Percentiles rank a stretch among this genome's conserved stretches.
Conservation (phyloP, 2,329 filamentous ascomycete genomes). For the Periglandula ipomoeae region DNA sequence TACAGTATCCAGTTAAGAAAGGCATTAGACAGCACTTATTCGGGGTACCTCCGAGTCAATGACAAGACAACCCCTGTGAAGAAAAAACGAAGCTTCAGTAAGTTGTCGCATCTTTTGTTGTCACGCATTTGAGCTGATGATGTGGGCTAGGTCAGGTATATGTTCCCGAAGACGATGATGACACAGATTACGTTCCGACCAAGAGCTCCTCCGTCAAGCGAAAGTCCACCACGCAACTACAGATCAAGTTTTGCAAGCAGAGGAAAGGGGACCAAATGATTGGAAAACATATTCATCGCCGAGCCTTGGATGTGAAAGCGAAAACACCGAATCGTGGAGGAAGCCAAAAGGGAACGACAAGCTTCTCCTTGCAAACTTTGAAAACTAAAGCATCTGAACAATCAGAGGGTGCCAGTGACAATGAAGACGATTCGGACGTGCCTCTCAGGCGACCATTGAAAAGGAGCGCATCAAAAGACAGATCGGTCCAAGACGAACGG, state of each 20-base stretch:
- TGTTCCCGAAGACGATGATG: conserved; percentile 2
- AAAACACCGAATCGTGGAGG: neutral
- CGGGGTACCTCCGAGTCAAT: neutral
- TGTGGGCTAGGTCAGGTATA: neutral
- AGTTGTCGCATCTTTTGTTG: neutral
- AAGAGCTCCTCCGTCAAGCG: conserved; percentile 1
- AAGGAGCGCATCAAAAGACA: neutral
- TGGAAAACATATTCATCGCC: neutral
- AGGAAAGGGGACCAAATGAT: neutral
- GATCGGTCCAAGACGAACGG: neutral
- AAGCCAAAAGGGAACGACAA: neutral
- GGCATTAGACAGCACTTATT: neutral
- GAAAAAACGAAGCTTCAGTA: neutral
- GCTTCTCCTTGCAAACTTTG: too few species aligned
- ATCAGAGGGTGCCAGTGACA: neutral
- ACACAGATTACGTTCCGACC: conserved; percentile 1
- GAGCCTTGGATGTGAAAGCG: neutral
- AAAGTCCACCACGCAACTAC: neutral
- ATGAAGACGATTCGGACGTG: neutral
- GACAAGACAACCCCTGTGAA: neutral
- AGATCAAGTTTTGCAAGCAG: conserved; percentile 6
- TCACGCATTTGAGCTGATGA: neutral
- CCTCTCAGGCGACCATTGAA: neutral
- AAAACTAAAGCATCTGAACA: neutral
- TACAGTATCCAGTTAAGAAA: conserved; percentile 1